phyloP scores from a whole-genome alignment of 108 stramenopile species.

The Skeletonema costatum region DNA sequence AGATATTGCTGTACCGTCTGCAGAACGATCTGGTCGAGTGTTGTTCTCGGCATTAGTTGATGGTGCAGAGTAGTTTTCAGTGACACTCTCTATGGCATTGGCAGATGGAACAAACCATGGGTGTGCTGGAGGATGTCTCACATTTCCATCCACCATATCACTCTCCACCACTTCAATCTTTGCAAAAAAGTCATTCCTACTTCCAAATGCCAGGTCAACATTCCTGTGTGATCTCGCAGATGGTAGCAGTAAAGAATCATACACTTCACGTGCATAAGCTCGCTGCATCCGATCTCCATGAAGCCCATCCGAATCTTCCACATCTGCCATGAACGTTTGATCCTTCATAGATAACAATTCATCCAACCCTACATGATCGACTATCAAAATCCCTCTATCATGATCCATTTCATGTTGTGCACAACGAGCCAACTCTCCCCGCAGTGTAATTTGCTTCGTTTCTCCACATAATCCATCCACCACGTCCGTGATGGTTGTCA shows the following conservation, averaged over 20 bases:
- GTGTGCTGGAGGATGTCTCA: background rate
- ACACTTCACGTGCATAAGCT: constrained; percentile 36
- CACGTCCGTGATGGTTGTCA: background rate
- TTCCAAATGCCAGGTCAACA: constrained; percentile 2
- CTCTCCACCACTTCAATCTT: background rate
- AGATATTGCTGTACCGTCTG: background rate
- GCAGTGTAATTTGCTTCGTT: constrained; percentile 33
- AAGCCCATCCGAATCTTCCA: constrained; percentile 61
- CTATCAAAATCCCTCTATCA: constrained; percentile 79
- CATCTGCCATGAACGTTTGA: constrained; percentile 65
- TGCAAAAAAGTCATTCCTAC: background rate
- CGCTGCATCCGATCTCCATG: constrained; percentile 31
- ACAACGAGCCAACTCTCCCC: constrained; percentile 67
- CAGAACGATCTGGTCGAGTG: constrained; percentile 1
- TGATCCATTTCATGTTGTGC: constrained; percentile 89
- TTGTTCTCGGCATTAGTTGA: background rate
- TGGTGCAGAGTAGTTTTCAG: background rate
- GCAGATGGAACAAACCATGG: constrained; percentile 20
- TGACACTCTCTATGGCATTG: constrained; percentile 7
- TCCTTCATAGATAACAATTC: constrained; percentile 67
- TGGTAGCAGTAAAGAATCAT: constrained; percentile 27
- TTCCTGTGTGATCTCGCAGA: background rate
- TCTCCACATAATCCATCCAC: constrained; percentile 10
- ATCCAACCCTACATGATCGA: constrained; percentile 77
- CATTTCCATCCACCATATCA: background rate